Conservation (phyloP, 352 stramenopile species). For the Phytophthora macrochlamydospora region DNA sequence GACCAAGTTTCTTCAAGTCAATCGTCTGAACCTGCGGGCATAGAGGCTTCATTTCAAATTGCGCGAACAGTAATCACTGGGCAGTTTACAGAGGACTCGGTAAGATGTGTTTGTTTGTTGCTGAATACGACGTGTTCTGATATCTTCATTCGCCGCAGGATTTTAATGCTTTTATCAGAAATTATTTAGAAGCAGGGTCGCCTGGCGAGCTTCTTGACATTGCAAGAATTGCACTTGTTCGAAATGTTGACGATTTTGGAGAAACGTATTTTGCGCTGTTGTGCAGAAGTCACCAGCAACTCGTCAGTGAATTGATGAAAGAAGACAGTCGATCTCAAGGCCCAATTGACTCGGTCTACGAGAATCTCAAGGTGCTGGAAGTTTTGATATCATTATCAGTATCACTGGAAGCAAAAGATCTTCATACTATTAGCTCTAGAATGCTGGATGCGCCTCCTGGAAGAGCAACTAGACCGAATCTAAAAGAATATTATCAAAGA, state of each 20-base stretch:
- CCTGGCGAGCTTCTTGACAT: constrained; percentile 10
- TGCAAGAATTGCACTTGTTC: constrained; percentile 11
- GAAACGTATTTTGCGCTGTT: constrained; percentile 42
- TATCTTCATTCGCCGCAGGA: constrained; percentile 7
- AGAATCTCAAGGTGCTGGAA: constrained; percentile 32
- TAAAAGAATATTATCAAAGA: constrained; percentile 18
- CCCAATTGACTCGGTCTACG: constrained; percentile 26
- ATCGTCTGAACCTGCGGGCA: too few relatives aligned
- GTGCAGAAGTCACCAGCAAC: constrained; percentile 39
- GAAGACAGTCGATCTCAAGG: constrained; percentile 3
- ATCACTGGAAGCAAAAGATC: constrained; percentile 17
- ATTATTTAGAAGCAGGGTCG: constrained; percentile 3
- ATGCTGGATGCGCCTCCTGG: constrained; percentile 25
- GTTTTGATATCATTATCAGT: constrained; percentile 30
- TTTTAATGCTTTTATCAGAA: constrained; percentile 5
- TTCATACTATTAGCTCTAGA: constrained; percentile 21
- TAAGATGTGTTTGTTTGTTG: constrained; percentile 11
- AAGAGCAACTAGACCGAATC: constrained; percentile 6
- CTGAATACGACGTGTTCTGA: neutral
- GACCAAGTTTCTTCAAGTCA: too few relatives aligned
- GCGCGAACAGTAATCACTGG: neutral
- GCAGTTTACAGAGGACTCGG: neutral
- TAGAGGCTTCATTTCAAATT: too few relatives aligned
- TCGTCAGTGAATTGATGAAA: constrained; percentile 6
- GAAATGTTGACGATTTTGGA: constrained; percentile 15